phyloP scores from a whole-genome alignment of 352 stramenopile species.

The Albugo laibachii region DNA sequence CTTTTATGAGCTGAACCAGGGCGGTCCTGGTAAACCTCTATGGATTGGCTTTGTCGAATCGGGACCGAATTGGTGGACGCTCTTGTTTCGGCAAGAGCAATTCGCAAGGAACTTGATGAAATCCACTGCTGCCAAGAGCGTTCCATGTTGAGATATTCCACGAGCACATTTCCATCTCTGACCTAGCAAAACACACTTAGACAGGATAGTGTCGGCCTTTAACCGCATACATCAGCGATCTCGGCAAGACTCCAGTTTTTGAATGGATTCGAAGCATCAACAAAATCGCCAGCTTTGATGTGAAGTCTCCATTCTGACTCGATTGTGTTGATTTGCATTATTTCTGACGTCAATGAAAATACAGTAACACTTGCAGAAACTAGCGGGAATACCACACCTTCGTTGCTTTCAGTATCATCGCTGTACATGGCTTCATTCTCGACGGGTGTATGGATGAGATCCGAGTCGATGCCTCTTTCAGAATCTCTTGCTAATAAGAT shows the following conservation, averaged over 20 bases:
- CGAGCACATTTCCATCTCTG: conserved; percentile 28
- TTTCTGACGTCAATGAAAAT: conserved; percentile 17
- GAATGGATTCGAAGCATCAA: conserved; percentile 69
- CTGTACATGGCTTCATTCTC: too few relatives aligned
- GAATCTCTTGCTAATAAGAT: too few relatives aligned
- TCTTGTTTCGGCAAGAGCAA: conserved; percentile 16
- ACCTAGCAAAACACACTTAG: conserved; percentile 13
- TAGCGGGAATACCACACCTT: conserved; percentile 16
- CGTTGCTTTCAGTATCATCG: conserved; percentile 60
- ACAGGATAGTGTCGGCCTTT: neutral
- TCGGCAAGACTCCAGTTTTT: conserved; percentile 62
- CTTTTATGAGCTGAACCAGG: conserved; percentile 6
- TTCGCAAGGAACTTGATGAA: conserved; percentile 31
- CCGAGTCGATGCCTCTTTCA: too few relatives aligned
- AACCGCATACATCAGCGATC: neutral
- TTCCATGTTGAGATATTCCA: conserved; percentile 74
- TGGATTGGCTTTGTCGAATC: conserved; percentile 38
- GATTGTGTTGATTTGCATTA: conserved; percentile 55
- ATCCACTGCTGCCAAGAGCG: conserved; percentile 49
- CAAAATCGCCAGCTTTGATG: conserved; percentile 30
- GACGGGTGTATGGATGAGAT: too few relatives aligned
- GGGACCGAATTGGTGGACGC: conserved; percentile 30
- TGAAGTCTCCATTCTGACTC: conserved; percentile 53
- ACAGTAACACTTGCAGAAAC: neutral
- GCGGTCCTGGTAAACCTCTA: conserved; percentile 34